phyloP scores from a whole-genome alignment of 2,329 filamentous ascomycete species.

The Ceratocystis variospora region DNA sequence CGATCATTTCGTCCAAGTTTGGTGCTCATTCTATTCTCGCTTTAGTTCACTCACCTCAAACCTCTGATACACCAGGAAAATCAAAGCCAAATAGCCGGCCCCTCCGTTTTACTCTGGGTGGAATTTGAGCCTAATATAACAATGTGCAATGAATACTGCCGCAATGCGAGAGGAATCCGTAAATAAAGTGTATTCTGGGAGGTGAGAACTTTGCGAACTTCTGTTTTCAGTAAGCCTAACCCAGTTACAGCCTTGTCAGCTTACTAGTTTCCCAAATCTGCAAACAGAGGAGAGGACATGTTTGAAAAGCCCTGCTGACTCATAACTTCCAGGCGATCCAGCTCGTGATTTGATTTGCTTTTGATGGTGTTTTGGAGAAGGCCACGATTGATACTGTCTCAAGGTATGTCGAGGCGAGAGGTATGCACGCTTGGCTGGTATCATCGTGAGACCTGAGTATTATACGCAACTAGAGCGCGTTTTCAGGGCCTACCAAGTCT shows the following conservation, averaged over 20 bases:
- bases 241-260: neutral
- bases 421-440: neutral
- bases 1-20: neutral
- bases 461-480: neutral
- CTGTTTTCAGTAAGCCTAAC: neutral
- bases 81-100: neutral
- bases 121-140: neutral
- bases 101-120: neutral
- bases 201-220: neutral
- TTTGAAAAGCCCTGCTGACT: neutral
- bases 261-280: neutral
- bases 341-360: constrained; percentile 4
- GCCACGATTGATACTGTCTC: neutral
- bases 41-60: neutral
- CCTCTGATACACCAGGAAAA: neutral
- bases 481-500: neutral
- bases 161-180: too few species aligned
- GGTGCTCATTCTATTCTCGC: neutral
- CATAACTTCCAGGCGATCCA: neutral
- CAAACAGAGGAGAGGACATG: neutral
- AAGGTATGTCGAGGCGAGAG: neutral
- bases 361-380: neutral
- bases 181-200: too few species aligned
- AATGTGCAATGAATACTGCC: too few species aligned
- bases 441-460: neutral